These are phyloP conservation scores for Fusarium armeniacum DNA, from an alignment of 2,329 filamentous ascomycete genomes.

Conservation along the genomic window DNA sequence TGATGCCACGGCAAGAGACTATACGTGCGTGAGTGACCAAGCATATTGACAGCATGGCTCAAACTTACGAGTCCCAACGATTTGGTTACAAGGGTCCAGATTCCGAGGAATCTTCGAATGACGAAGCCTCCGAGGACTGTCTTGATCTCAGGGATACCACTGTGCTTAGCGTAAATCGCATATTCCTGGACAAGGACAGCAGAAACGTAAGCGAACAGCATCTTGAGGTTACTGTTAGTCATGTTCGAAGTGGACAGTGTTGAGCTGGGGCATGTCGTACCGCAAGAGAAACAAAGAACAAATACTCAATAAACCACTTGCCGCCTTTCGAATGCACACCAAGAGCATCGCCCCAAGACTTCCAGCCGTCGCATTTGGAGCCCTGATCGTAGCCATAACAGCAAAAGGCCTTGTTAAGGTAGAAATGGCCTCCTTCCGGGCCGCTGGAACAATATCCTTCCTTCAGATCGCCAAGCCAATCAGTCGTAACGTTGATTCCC, in stretches of 20 bases:
- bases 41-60: neutral
- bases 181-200: constrained; percentile 86
- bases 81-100: constrained; percentile 91
- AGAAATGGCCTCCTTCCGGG: constrained; percentile 85
- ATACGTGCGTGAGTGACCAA: constrained; percentile 42
- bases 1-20: constrained; percentile 92
- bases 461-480: constrained; percentile 95
- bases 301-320: constrained; percentile 86
- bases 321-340: constrained; percentile 75
- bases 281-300: constrained; percentile 87
- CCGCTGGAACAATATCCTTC: constrained; percentile 85
- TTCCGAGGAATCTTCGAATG: constrained; percentile 86
- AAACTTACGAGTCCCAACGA: constrained; percentile 82
- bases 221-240: constrained; percentile 60
- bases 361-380: constrained; percentile 88
- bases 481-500: constrained; percentile 87
- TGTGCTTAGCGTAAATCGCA: constrained; percentile 90
- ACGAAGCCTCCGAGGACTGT: constrained; percentile 94
- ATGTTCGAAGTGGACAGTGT: neutral
- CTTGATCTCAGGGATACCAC: constrained; percentile 98
- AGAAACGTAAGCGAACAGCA: constrained; percentile 82
- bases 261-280: constrained; percentile 61
- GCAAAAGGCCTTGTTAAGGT: constrained; percentile 91
- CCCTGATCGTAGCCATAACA: constrained; percentile 91
- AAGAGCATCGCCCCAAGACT: constrained; percentile 83